Conservation (phyloP, 108 stramenopile species). For the Bacterosira constricta region DNA sequence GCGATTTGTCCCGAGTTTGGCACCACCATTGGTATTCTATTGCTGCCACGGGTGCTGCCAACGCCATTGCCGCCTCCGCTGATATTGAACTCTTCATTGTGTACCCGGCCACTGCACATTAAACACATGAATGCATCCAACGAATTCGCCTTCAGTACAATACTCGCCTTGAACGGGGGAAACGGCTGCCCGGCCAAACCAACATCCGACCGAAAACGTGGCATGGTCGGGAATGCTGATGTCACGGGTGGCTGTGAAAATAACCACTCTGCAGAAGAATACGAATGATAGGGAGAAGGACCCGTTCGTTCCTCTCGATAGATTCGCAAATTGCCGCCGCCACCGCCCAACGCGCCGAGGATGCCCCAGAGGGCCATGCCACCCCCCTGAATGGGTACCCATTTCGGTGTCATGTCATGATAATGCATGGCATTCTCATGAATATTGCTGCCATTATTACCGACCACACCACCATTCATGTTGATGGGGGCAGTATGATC, state of each 20-base stretch:
- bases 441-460: conserved; percentile 2
- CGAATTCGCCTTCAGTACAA: conserved; percentile 70
- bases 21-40: conserved; percentile 17
- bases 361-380: conserved; percentile 52
- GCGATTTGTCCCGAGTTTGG: conserved; percentile 75
- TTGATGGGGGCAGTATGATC: conserved; percentile 27
- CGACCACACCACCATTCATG: conserved; percentile 10
- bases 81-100: conserved; percentile 1
- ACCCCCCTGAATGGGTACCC: conserved; percentile 78
- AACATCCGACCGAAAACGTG: conserved; percentile 30
- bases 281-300: background rate
- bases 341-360: conserved; percentile 50
- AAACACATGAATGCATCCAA: conserved; percentile 86
- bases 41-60: too few relatives aligned
- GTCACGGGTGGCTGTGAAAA: background rate
- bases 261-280: conserved; percentile 1
- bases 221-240: conserved; percentile 17
- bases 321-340: conserved; percentile 73
- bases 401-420: conserved; percentile 40
- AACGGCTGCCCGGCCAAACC: conserved; percentile 58
- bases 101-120: conserved; percentile 69
- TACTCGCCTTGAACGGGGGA: conserved; percentile 68
- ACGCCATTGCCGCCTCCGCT: background rate
- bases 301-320: conserved; percentile 59
- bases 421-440: conserved; percentile 21